Base-by-base conservation (phyloP, 805 yeast genomes). In the Groenewaldozyma salmanticensis region DNA sequence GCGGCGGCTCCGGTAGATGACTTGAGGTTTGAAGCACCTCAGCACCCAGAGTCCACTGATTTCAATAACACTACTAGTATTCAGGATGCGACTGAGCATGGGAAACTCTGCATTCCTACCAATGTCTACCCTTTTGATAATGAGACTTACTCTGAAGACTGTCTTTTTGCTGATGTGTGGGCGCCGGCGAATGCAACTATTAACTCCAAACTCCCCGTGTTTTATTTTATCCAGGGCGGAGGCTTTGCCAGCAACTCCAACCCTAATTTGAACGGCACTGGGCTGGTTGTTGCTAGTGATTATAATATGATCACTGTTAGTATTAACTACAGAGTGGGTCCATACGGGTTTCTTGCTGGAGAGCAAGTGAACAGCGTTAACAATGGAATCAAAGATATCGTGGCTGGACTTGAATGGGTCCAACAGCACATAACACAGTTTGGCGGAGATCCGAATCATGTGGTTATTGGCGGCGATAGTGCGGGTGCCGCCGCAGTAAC, bases 381-480 rank as follows among this genome's bases (percentile, higher is more conserved):
- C 41, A 52, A 50, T 35, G 68, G 69, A 1, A 44, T 64, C 4
- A 50, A 55, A 34, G 68, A 65, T 41, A 67, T 62, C 45, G 50
- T 61, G 15, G 33, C 39, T 21, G 68, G 64, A 2, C 44, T 60
- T 15, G 52, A 55, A 15, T 65, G 68, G 69, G 52, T 56, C 15
- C 43, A 52, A 33, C 54, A 55, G 37, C 53, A 63, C 45, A 64
- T 65, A 39, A 43, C 27, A 7, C 38, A 45, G 22, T 65, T 65
- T 49, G 67, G 67, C 7, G 68, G 68, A 22, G 54, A 64, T 42
- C 54, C 60, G 2, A 47, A 51, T 18, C 50, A 48, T 43, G 50
- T 65, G 9, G 60, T 65, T 1, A 50, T 64, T 16, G 49, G 55
- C 47, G 68, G 68, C 7, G 62, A 59, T 43, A 48, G 57, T 35